phyloP scores from a whole-genome alignment of 1,284 basidiomycete genomes.

The Microbotryomycetes sp. region DNA sequence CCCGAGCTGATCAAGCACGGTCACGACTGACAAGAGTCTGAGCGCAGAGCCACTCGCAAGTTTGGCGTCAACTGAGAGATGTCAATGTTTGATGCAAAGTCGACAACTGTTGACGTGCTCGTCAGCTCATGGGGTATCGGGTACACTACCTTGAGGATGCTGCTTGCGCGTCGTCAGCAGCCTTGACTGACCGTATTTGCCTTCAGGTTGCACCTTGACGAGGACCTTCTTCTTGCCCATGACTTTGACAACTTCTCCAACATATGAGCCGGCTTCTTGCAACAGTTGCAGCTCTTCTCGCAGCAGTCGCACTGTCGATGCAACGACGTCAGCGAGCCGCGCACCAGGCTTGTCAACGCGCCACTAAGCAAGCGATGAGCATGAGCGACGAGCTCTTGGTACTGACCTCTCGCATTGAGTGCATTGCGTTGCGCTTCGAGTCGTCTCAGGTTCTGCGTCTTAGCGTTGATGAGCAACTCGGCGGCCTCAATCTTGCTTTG shows the following conservation, averaged over 20 bases:
- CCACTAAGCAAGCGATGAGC: neutral
- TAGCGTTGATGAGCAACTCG: constrained; percentile 87
- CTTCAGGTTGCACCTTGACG: constrained; percentile 97
- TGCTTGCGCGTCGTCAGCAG: neutral
- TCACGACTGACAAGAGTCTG: constrained; percentile 56
- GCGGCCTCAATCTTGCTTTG: constrained; percentile 91
- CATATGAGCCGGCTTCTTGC: constrained; percentile 95
- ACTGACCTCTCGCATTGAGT: constrained; percentile 81
- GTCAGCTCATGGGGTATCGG: neutral
- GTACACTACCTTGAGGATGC: neutral
- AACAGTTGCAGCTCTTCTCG: constrained; percentile 90
- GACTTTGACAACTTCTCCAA: constrained; percentile 95
- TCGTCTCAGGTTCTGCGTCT: constrained; percentile 91
- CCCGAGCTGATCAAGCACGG: neutral
- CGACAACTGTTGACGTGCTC: constrained; percentile 51
- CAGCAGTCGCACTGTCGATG: constrained; percentile 63
- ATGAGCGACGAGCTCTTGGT: neutral
- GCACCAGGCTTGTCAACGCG: neutral
- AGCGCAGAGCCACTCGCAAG: constrained; percentile 88
- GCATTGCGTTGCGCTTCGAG: constrained; percentile 96
- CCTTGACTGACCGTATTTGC: constrained; percentile 75
- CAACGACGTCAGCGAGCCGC: neutral
- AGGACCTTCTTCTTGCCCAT: constrained; percentile 99
- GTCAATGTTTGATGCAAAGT: constrained; percentile 84
- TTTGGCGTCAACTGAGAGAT: constrained; percentile 72